Evolutionary conservation across 1,284 basidiomycete species (phyloP).

Genomic region (Microbotryum intermedium): DNA sequence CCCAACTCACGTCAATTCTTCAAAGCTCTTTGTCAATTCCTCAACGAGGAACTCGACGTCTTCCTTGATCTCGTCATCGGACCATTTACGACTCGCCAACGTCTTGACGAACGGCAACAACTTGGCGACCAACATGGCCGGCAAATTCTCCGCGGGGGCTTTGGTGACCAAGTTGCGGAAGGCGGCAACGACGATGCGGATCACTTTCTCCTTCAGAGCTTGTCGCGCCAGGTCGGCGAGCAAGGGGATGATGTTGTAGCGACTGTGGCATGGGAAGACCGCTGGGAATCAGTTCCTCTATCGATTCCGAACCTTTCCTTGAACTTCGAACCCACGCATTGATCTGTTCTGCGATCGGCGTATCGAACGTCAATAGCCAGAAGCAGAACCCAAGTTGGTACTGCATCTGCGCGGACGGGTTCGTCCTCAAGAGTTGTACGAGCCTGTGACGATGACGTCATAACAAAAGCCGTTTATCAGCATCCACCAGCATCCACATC

Average conservation of each 20-base stretch:
- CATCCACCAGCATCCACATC: neutral
- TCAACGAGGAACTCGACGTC: slow-evolving; percentile 78
- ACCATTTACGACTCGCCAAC: slow-evolving; percentile 72
- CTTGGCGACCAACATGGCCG: slow-evolving; percentile 83
- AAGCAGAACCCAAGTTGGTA: slow-evolving; percentile 88
- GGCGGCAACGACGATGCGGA: slow-evolving; percentile 86
- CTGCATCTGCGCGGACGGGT: slow-evolving; percentile 68
- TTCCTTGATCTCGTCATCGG: slow-evolving; percentile 82
- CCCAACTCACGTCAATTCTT: slow-evolving; percentile 69
- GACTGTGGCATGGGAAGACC: slow-evolving; percentile 45
- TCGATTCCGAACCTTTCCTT: neutral
- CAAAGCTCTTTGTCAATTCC: slow-evolving; percentile 69
- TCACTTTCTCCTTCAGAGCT: slow-evolving; percentile 95
- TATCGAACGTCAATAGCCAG: slow-evolving; percentile 89
- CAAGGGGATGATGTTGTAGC: slow-evolving; percentile 80
- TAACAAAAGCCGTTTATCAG: too few relatives aligned
- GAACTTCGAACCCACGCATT: slow-evolving; percentile 50
- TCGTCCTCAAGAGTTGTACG: slow-evolving; percentile 15
- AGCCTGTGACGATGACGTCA: slow-evolving; percentile 8
- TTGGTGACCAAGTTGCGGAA: slow-evolving; percentile 84
- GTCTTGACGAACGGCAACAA: slow-evolving; percentile 74
- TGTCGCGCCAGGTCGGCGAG: slow-evolving; percentile 76
- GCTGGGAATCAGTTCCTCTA: neutral
- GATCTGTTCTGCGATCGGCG: slow-evolving; percentile 70
- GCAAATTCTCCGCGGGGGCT: slow-evolving; percentile 71